Conservation (phyloP, 106 monocot species). For the Platanthera zijinensis region DNA sequence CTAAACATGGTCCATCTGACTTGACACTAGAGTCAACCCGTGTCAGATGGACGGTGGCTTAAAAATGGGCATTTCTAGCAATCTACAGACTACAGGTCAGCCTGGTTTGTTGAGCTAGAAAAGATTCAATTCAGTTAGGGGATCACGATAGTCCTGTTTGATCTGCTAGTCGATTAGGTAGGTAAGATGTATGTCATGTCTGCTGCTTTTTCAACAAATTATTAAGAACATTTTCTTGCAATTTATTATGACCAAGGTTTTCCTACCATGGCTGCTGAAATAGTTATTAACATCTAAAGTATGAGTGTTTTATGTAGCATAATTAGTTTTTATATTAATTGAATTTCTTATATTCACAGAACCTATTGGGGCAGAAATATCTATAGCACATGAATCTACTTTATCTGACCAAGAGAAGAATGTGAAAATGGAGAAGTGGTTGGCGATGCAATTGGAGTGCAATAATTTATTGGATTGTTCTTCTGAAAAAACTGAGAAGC, state of each 20-base stretch:
- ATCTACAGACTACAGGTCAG: neutral
- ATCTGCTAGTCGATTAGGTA: neutral
- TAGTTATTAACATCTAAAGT: neutral
- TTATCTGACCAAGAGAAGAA: constrained; percentile 33
- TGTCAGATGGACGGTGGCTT: neutral
- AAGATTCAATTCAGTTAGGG: neutral
- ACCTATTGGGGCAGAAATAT: constrained; percentile 72
- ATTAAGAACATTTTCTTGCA: neutral
- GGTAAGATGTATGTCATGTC: neutral
- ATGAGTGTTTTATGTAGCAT: neutral
- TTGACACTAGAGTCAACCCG: neutral
- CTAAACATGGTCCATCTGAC: neutral
- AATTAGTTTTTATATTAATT: neutral
- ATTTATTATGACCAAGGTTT: neutral
- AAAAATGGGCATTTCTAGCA: neutral
- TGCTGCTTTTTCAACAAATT: neutral
- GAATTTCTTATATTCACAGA: constrained; percentile 37
- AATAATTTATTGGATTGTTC: constrained; percentile 32
- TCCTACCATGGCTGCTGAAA: neutral
- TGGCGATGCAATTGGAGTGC: constrained; percentile 42
- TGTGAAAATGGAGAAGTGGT: constrained; percentile 38
- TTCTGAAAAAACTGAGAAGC: constrained; percentile 21
- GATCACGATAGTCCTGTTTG: neutral
- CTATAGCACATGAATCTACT: constrained; percentile 53
- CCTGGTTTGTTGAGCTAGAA: neutral